These are phyloP conservation scores for Aspergillus tamarii DNA, from an alignment of 2,329 filamentous ascomycete genomes.

Conservation along the genomic window DNA sequence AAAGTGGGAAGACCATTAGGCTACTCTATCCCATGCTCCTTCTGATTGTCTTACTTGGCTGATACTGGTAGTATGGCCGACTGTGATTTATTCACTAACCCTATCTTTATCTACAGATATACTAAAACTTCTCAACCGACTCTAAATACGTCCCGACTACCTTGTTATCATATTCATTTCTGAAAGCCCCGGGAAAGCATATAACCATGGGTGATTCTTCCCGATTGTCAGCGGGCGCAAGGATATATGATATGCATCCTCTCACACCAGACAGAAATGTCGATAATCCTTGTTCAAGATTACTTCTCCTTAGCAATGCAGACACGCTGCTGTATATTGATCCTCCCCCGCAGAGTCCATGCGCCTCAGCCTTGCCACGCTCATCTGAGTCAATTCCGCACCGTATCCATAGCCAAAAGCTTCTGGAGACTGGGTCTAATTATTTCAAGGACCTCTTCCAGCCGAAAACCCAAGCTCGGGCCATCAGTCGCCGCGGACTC, in stretches of 20 bases:
- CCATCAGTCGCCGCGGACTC: slow-evolving; percentile 35
- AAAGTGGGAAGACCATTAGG: not conserved
- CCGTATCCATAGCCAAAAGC: slow-evolving; percentile 36
- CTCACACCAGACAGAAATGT: not conserved
- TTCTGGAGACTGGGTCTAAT: slow-evolving; percentile 33
- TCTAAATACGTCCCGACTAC: not conserved
- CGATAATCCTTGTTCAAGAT: not conserved
- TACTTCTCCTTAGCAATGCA: slow-evolving; percentile 25
- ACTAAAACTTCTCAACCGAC: not conserved
- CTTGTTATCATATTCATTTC: no score
- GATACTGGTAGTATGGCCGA: not conserved
- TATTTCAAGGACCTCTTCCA: slow-evolving; percentile 36
- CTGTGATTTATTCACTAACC: not conserved
- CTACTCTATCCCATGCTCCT: not conserved
- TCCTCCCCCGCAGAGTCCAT: slow-evolving; percentile 26
- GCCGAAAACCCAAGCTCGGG: slow-evolving; percentile 30
- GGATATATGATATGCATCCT: not conserved
- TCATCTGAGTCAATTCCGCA: slow-evolving; percentile 31
- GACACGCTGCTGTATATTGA: slow-evolving; percentile 46
- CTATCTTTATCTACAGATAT: not conserved
- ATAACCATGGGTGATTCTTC: not conserved
- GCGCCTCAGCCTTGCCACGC: slow-evolving; percentile 16
- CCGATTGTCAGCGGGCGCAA: not conserved
- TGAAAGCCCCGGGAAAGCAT: not conserved
- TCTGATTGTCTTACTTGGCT: not conserved